phyloP scores from a whole-genome alignment of 2,329 filamentous ascomycete species.

The Aspergillus fructus region DNA sequence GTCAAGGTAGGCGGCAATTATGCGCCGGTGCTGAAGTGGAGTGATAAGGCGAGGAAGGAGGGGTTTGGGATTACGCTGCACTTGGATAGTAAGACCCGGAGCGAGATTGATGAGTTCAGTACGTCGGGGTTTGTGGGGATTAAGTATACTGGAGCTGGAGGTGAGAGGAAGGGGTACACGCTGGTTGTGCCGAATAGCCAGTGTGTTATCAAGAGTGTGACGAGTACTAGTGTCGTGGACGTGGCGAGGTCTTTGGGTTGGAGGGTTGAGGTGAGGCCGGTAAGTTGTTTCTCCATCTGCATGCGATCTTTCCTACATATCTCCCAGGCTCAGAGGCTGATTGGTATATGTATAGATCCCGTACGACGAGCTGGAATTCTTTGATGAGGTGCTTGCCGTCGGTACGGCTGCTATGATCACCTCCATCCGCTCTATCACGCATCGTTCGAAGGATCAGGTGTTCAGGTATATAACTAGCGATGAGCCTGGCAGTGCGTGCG shows the following conservation, averaged over 20 bases:
- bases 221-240: neutral
- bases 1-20: slow-evolving; percentile 8
- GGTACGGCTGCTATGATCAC: slow-evolving; percentile 1
- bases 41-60: slow-evolving; percentile 3
- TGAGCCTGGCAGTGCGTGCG: neutral
- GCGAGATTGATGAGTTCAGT: slow-evolving; percentile 5
- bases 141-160: neutral
- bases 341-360: neutral
- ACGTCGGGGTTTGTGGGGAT: slow-evolving; percentile 3
- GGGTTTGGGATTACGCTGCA: slow-evolving; percentile 6
- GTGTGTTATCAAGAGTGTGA: slow-evolving; percentile 6
- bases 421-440: slow-evolving; percentile 5
- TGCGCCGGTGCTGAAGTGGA: slow-evolving; percentile 4
- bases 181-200: slow-evolving; percentile 7
- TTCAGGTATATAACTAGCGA: neutral
- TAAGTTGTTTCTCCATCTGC: neutral
- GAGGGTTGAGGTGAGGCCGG: slow-evolving; percentile 1
- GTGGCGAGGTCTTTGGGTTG: neutral
- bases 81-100: neutral
- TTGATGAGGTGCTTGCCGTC: slow-evolving; percentile 1
- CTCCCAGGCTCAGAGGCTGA: neutral
- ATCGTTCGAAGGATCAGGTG: neutral
- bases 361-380: neutral
- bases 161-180: neutral
- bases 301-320: neutral